Percentiles rank a stretch among this genome's conserved stretches.
Evolutionary conservation across 306 rosid species (phyloP).

Genomic region (Prunus mira): DNA sequence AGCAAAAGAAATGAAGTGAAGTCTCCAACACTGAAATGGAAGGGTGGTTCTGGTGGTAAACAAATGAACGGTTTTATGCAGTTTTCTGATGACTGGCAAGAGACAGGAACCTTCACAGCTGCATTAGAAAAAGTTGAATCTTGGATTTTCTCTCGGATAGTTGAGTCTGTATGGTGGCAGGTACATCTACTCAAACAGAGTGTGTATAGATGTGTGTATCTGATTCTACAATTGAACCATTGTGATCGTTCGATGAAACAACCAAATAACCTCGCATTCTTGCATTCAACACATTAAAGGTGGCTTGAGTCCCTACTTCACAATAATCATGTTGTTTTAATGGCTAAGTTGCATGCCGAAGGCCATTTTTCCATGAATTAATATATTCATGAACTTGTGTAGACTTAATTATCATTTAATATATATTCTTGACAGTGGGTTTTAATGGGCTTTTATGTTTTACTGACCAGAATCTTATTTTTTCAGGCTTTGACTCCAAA

Average conservation of each 20-base stretch:
- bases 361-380: not conserved
- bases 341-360: not conserved
- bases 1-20: slow-evolving; percentile 49
- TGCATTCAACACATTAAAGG: not conserved
- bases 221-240: no score
- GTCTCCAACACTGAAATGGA: slow-evolving; percentile 48
- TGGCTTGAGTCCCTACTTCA: not conserved
- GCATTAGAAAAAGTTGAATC: slow-evolving; percentile 85
- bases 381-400: not conserved
- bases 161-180: slow-evolving; percentile 99
- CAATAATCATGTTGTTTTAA: not conserved
- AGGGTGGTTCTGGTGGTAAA: slow-evolving; percentile 45
- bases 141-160: slow-evolving; percentile 92
- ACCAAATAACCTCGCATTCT: not conserved
- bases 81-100: slow-evolving; percentile 79
- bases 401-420: not conserved
- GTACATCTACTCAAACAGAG: slow-evolving; percentile 33
- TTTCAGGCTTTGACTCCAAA: slow-evolving; percentile 88
- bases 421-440: not conserved
- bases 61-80: slow-evolving; percentile 48
- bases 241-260: no score
- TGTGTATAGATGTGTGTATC: not conserved
- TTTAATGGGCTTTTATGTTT: not conserved
- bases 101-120: slow-evolving; percentile 73
- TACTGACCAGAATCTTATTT: slow-evolving; percentile 18